Conservation (phyloP, 257 asterid genomes). For the Penstemon barbatus region DNA sequence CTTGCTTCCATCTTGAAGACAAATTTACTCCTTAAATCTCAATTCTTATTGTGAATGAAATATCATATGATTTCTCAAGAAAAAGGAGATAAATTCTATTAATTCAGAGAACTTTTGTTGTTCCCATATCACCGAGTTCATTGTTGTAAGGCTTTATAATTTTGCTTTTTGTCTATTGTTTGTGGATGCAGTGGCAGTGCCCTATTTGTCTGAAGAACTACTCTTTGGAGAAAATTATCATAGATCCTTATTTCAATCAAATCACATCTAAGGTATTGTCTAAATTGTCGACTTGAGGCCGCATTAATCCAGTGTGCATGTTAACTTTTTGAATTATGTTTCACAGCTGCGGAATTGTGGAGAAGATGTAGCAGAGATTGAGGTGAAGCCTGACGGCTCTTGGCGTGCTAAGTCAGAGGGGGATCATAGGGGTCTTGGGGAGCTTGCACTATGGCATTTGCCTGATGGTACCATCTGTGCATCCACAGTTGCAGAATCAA, state of each 20-base stretch:
- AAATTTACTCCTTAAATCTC: neutral
- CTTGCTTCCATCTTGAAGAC: constrained; percentile 13
- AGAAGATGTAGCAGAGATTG: constrained; percentile 87
- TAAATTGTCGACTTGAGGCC: constrained; percentile 1
- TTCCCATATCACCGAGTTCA: neutral
- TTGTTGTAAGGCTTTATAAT: neutral
- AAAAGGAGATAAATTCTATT: neutral
- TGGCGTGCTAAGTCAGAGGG: constrained; percentile 95
- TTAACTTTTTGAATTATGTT: constrained; percentile 23
- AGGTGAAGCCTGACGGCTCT: constrained; percentile 97
- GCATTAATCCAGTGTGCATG: neutral
- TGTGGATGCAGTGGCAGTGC: constrained; percentile 95
- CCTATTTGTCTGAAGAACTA: constrained; percentile 95
- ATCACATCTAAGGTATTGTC: constrained; percentile 71
- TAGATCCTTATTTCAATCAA: constrained; percentile 89
- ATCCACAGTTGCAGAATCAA: constrained; percentile 58
- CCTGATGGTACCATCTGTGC: constrained; percentile 72
- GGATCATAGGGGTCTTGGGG: constrained; percentile 74
- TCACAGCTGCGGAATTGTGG: constrained; percentile 66
- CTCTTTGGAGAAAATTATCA: constrained; percentile 77
- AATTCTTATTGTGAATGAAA: constrained; percentile 17
- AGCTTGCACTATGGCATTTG: constrained; percentile 88
- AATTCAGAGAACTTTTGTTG: no score
- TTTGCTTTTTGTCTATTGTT: neutral
- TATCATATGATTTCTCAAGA: constrained; percentile 4